These are phyloP conservation scores for Echium plantagineum DNA, from an alignment of 257 asterid genomes.

Conservation along the genomic window DNA sequence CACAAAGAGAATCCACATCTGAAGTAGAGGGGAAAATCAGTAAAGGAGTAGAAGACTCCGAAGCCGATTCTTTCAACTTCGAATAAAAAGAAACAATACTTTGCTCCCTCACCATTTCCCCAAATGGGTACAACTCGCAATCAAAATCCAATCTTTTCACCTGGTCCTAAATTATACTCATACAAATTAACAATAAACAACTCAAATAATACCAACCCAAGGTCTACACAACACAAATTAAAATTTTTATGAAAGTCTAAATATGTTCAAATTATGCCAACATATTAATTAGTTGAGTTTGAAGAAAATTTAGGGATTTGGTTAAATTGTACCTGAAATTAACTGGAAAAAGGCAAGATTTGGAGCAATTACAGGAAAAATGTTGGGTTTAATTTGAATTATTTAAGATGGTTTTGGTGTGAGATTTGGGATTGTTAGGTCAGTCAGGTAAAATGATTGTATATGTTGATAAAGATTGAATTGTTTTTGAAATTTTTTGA, in stretches of 20 bases:
- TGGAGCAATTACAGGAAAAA: too few species aligned
- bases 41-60: conserved; percentile 57
- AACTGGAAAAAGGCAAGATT: conserved; percentile 2
- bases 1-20: conserved; percentile 89
- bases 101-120: conserved; percentile 75
- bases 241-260: background rate
- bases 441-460: background rate
- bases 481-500: conserved; percentile 19
- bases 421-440: background rate
- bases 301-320: background rate
- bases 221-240: background rate
- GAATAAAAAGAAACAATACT: conserved; percentile 58
- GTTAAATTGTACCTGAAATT: conserved; percentile 5
- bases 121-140: conserved; percentile 10
- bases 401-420: conserved; percentile 6
- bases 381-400: background rate
- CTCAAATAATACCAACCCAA: conserved; percentile 7
- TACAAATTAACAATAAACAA: conserved; percentile 13
- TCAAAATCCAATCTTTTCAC: conserved; percentile 9
- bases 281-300: background rate
- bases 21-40: conserved; percentile 89
- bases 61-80: conserved; percentile 56
- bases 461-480: conserved; percentile 7
- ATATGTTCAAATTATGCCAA: too few species aligned
- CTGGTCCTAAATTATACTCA: background rate